Conservation (phyloP, 176 grass and related monocot species). For the Avena eriantha region DNA sequence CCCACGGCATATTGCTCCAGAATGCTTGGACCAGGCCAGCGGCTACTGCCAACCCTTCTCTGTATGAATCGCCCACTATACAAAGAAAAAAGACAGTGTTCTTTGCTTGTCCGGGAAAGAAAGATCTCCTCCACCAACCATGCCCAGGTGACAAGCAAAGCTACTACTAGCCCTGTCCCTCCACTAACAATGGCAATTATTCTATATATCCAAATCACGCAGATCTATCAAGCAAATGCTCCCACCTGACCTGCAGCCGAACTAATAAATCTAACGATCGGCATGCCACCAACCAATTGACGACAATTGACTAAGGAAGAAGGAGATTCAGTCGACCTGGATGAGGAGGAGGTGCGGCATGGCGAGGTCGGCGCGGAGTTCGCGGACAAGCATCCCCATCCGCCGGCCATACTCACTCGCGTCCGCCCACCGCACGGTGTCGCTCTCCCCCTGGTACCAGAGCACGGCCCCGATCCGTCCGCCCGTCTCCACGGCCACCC, state of each 20-base stretch:
- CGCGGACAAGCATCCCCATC: slow-evolving; percentile 57
- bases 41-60: neutral
- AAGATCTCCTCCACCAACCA: slow-evolving; percentile 29
- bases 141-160: slow-evolving; percentile 33
- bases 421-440: slow-evolving; percentile 68
- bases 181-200: neutral
- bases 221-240: neutral
- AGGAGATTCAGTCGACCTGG: slow-evolving; percentile 46
- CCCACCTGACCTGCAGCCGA: neutral
- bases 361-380: slow-evolving; percentile 66
- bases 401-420: slow-evolving; percentile 57
- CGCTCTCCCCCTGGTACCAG: slow-evolving; percentile 98
- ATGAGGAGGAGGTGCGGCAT: slow-evolving; percentile 72
- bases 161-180: neutral
- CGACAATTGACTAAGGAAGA: too few species aligned
- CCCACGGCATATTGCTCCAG: neutral
- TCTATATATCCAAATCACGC: neutral
- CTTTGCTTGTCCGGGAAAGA: neutral
- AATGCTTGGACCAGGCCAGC: neutral
- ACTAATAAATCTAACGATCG: neutral
- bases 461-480: slow-evolving; percentile 72
- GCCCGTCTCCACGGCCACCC: slow-evolving; percentile 52
- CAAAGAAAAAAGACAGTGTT: neutral
- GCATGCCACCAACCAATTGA: neutral
- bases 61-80: neutral